Conservation (phyloP, 306 rosid species). For the Medicago arabica region DNA sequence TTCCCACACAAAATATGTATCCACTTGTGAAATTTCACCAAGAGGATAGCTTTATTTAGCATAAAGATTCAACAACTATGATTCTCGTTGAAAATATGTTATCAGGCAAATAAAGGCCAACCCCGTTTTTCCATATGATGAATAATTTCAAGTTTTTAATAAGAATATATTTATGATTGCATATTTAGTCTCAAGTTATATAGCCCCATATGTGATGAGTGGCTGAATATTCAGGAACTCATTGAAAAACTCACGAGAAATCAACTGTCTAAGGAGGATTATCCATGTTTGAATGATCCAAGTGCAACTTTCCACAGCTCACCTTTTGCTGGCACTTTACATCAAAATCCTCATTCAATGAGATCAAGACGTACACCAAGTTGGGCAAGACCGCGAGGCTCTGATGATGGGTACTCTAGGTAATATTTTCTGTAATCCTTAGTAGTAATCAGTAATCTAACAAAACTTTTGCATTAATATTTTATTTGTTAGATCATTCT, state of each 20-base stretch:
- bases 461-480: not conserved
- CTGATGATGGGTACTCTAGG: conserved; percentile 99
- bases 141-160: conserved; percentile 6
- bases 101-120: conserved; percentile 7
- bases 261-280: conserved; percentile 86
- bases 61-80: not conserved
- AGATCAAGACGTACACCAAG: conserved; percentile 86
- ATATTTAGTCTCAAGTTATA: conserved; percentile 20
- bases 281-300: conserved; percentile 93
- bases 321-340: conserved; percentile 56
- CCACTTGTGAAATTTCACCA: conserved; percentile 13
- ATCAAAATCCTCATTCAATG: conserved; percentile 76
- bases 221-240: conserved; percentile 70
- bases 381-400: conserved; percentile 91
- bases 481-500: no score
- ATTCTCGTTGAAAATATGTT: conserved; percentile 23
- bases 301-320: conserved; percentile 71
- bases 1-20: conserved; percentile 8
- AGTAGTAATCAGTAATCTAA: conserved; percentile 12
- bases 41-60: conserved; percentile 23
- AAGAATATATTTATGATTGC: conserved; percentile 16
- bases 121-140: conserved; percentile 5
- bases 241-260: conserved; percentile 79
- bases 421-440: conserved; percentile 40
- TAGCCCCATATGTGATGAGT: conserved; percentile 27